Evolutionary conservation across 1,139 yeast genomes (phyloP), one percentile per base, ranked within the genome.

Genomic region (Lodderomyces metapsilosis): DNA sequence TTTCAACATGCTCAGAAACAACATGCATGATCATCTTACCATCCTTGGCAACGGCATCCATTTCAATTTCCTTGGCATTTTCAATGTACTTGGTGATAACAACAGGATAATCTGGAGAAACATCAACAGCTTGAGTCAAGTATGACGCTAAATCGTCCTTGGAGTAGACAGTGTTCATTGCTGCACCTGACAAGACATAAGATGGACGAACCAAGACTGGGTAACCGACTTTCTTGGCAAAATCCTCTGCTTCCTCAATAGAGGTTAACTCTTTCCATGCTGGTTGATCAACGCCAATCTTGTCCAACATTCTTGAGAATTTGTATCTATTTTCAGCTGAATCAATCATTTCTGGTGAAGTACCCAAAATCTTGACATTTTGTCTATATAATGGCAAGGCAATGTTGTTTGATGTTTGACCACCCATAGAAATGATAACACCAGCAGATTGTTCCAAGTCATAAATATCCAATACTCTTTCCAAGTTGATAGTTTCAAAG

Each of bases 241-340:
- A 92, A 40, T 72, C 82, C 66, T 88, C 95, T 44, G 98, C 98
- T 64, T 92, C 98, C 36, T 78, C 92, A 48, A 89, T 76, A 18
- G 97, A 88, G 32, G 98, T 89, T 57, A 92, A 81, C 70, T 92
- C 98, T 68, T 91, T 92, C 98, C 98, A 92, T 38, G 97, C 97
- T 41, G 98, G 98, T 71, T 92, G 98, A 69, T 92, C 98, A 52
- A 92, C 98, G 44, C 95, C 97, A 58, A 92, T 92, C 57, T 81
- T 81, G 68, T 92, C 98, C 73, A 92, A 78, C 94, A 92, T 91
- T 71, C 97, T 87, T 40, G 97, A 88, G 74, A 92, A 92, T 73
- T 92, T 94, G 78, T 89, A 91, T 72, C 98, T 82, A 69, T 92
- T 91, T 74, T 92, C 98, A 51, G 98, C 98, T 51, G 95, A 84